Evolutionary conservation across 1,284 basidiomycete species (phyloP).

Genomic region (Moesziomyces globuligerus): DNA sequence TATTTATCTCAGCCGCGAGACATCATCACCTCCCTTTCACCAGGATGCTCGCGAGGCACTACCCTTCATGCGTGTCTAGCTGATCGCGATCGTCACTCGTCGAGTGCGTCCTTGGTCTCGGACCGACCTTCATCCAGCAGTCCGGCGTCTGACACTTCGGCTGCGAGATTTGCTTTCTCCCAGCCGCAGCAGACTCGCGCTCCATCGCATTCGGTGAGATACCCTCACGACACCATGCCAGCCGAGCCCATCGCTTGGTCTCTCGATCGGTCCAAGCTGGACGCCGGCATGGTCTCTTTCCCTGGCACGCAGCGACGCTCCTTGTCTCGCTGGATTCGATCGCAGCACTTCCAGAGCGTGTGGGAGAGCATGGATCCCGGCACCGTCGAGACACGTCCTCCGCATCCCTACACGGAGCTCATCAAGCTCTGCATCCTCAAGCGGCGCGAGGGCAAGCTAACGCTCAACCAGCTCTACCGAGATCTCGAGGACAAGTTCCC

Average conservation of each 20-base stretch:
- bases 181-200: background rate
- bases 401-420: conserved; percentile 39
- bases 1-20: conserved; percentile 27
- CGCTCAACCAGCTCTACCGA: conserved; percentile 37
- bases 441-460: conserved; percentile 29
- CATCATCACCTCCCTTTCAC: conserved; percentile 14
- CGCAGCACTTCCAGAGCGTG: conserved; percentile 25
- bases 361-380: conserved; percentile 31
- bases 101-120: background rate
- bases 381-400: conserved; percentile 7
- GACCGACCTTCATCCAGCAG: background rate
- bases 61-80: conserved; percentile 3
- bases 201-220: background rate
- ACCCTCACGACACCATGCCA: background rate
- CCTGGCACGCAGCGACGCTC: conserved; percentile 4
- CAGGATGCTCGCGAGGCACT: conserved; percentile 19
- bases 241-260: background rate
- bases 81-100: background rate
- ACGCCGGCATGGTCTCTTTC: background rate
- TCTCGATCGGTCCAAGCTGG: background rate
- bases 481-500: conserved; percentile 42
- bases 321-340: conserved; percentile 20
- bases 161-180: background rate
- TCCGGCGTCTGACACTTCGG: background rate
- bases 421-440: conserved; percentile 51